Evolutionary conservation across 2,329 filamentous ascomycete species (phyloP).

Genomic region (Clarireedia paspali): DNA sequence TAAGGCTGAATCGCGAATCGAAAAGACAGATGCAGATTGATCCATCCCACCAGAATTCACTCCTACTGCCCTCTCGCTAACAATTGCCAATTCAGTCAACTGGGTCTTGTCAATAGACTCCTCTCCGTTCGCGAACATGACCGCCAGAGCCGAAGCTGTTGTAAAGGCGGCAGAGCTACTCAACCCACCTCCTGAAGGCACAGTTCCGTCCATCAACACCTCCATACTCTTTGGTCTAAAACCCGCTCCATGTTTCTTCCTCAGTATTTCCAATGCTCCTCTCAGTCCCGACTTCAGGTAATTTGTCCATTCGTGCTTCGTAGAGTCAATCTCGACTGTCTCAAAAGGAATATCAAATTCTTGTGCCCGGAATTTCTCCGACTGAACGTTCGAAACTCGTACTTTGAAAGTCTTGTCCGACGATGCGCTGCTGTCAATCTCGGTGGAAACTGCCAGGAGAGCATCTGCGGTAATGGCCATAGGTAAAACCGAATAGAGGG

Average conservation of each 20-base stretch:
- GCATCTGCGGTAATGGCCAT: slow-evolving; percentile 93
- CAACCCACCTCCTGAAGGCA: slow-evolving; percentile 85
- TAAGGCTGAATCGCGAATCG: slow-evolving; percentile 74
- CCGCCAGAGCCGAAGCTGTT: slow-evolving; percentile 79
- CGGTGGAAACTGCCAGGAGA: slow-evolving; percentile 66
- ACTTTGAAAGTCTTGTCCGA: slow-evolving; percentile 51
- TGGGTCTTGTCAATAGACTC: slow-evolving; percentile 79
- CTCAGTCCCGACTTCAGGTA: slow-evolving; percentile 93
- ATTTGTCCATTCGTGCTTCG: slow-evolving; percentile 89
- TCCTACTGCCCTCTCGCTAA: slow-evolving; percentile 87
- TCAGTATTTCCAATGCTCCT: slow-evolving; percentile 72
- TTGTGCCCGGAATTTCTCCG: slow-evolving; percentile 64
- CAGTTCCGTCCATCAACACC: slow-evolving; percentile 82
- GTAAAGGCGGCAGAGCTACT: slow-evolving; percentile 93
- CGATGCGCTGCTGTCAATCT: slow-evolving; percentile 36
- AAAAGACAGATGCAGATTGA: slow-evolving; percentile 92
- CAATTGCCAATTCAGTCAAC: slow-evolving; percentile 85
- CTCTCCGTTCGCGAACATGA: slow-evolving; percentile 79
- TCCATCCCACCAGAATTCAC: slow-evolving; percentile 99
- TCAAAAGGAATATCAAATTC: slow-evolving; percentile 64
- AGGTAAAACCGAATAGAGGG: slow-evolving; percentile 87
- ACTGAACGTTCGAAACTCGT: slow-evolving; percentile 72
- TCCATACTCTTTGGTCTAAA: slow-evolving; percentile 74
- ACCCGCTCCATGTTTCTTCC: slow-evolving; percentile 50
- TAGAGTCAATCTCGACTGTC: slow-evolving; percentile 73